A percentile compares a stretch with the other conserved stretches of the same genome.
These are phyloP conservation scores for Punica granatum DNA, from an alignment of 345 rosid genomes.

Conservation along the genomic window DNA sequence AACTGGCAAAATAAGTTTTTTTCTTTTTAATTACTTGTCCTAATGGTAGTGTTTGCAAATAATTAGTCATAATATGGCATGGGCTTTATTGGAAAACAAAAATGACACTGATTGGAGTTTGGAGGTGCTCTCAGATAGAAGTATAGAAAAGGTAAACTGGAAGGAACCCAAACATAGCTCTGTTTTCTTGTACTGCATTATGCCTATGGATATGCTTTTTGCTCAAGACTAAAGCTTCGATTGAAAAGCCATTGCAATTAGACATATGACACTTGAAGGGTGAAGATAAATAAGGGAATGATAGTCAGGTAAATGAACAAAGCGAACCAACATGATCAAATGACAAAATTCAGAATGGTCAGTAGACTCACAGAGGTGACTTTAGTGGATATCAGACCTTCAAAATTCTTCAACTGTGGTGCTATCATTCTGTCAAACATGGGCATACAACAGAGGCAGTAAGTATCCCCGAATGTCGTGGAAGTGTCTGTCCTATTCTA, in stretches of 20 bases:
- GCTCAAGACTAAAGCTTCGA: too few species aligned
- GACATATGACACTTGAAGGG: background rate
- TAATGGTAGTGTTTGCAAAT: too few species aligned
- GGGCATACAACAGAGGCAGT: background rate
- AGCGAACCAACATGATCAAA: background rate
- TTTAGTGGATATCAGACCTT: slow-evolving; percentile 54
- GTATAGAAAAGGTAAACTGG: too few species aligned
- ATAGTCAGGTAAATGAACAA: background rate
- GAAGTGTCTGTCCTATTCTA: background rate
- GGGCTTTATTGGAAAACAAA: too few species aligned
- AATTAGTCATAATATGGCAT: too few species aligned
- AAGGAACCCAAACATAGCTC: too few species aligned
- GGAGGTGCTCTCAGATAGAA: too few species aligned
- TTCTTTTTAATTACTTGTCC: too few species aligned
- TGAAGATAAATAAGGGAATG: background rate
- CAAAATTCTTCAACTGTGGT: slow-evolving; percentile 59
- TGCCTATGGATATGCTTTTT: background rate
- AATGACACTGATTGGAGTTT: too few species aligned
- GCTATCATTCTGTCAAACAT: slow-evolving; percentile 49
- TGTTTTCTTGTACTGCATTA: background rate
- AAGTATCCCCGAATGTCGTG: background rate
- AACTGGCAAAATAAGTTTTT: too few species aligned
- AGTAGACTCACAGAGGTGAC: slow-evolving; percentile 39
- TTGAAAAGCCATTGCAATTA: background rate
- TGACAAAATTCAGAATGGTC: background rate